Conservation (phyloP, 306 rosid species). For the Inga leiocalycina region DNA sequence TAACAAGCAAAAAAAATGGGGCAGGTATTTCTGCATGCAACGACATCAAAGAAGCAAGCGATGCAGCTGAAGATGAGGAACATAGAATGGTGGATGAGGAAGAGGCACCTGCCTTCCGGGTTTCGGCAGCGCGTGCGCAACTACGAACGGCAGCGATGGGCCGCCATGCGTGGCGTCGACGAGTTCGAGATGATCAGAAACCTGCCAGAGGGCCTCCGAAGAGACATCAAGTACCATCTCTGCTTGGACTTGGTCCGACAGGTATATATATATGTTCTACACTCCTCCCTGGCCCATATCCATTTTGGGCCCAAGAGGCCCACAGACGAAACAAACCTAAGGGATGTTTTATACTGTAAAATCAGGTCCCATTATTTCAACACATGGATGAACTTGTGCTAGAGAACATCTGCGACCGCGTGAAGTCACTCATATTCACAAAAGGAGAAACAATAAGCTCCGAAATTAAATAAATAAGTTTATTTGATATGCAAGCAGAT, state of each 20-base stretch:
- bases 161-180: constrained; percentile 90
- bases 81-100: constrained; percentile 97
- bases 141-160: constrained; percentile 91
- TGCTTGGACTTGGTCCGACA: constrained; percentile 89
- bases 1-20: neutral
- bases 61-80: constrained; percentile 94
- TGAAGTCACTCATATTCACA: constrained; percentile 88
- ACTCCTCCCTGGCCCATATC: neutral
- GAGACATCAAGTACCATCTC: constrained; percentile 93
- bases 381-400: constrained; percentile 92
- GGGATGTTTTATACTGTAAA: neutral
- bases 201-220: constrained; percentile 85
- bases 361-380: constrained; percentile 87
- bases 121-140: constrained; percentile 79
- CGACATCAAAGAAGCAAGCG: constrained; percentile 90
- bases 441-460: constrained; percentile 87
- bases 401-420: constrained; percentile 93
- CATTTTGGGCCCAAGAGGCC: neutral
- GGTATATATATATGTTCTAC: constrained; percentile 36
- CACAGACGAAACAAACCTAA: neutral
- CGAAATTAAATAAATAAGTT: neutral
- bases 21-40: constrained; percentile 90
- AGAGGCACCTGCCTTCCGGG: constrained; percentile 70
- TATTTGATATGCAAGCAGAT: neutral
- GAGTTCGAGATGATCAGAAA: constrained; percentile 78